Base-by-base conservation (phyloP, 257 asterid species). In the Ajuga chamaepitys region DNA sequence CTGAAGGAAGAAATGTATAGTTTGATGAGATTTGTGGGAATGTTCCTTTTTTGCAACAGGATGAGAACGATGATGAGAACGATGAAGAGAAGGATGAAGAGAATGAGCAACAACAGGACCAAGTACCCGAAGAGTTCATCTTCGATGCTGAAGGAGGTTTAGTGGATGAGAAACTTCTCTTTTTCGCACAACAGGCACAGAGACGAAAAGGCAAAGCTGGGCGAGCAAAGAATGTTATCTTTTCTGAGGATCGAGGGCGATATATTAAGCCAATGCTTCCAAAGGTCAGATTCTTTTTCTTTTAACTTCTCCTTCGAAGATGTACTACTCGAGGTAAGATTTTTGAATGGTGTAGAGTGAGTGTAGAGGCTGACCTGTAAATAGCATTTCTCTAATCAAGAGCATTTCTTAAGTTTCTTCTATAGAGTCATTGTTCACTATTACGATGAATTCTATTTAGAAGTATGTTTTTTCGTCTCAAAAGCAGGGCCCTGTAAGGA, bases 101-200 rank as follows among this genome's bases (percentile, higher is more conserved):
- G 68, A 59, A 69, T 8, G 74, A 91, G 77, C 91, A 86, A 81
- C 95, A 93, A 79, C 82, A 83, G 76, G 87, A 82, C 14, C 99
- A 93, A 77, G 56, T 93, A 70, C 99, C 99, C 32, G 96, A 93
- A 58, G 99, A 93, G 80, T 93, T 93, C 80, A 85, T 93, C 77
- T 89, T 93, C 13, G 97, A 93, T 79, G 97, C 95, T 42, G 97
- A 93, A 78, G 99, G 99, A 9, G 96, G 96, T 42, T 73, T 93
- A 46, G 95, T 93, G 77, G 99, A 89, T 63, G 99, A 93, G 78
- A 93, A 93, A 64, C 99, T 93, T 78, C 95, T 93, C 77, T 89
- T 93, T 88, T 93, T 93, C 83, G 96, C 96, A 18, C 99, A 93
- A 78, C 99, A 93, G 76, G 97, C 99, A 66, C 99, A 89, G 66